A percentile compares a stretch with the other conserved stretches of the same genome.
These are phyloP conservation scores for Erodium maritimum DNA, from an alignment of 345 rosid genomes.

Conservation along the genomic window DNA sequence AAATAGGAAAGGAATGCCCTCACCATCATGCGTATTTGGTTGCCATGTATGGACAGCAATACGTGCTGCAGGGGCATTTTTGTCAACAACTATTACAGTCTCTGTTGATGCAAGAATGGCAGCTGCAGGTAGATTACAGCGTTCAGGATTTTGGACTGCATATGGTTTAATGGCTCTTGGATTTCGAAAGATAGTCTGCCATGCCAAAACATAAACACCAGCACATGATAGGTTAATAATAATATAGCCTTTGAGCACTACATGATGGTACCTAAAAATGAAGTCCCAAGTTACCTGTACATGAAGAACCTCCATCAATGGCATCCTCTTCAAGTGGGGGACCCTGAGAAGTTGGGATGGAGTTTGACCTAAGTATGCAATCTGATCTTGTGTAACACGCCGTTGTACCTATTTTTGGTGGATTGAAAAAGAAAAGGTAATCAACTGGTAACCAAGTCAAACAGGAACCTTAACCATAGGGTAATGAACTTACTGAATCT, in stretches of 20 bases:
- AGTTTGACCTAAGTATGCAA: slow-evolving; percentile 98
- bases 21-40: slow-evolving; percentile 93
- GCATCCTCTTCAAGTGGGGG: slow-evolving; percentile 81
- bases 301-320: slow-evolving; percentile 71
- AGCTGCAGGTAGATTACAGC: slow-evolving; percentile 94
- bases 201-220: slow-evolving; percentile 12
- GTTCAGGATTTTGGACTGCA: slow-evolving; percentile 62
- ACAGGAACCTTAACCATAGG: slow-evolving; percentile 7
- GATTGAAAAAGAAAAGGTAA: slow-evolving; percentile 9
- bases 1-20: slow-evolving; percentile 87
- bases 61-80: slow-evolving; percentile 86
- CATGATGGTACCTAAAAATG: neutral
- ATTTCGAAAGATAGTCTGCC: slow-evolving; percentile 87
- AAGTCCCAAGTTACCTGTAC: slow-evolving; percentile 48
- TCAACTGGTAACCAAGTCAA: slow-evolving; percentile 8
- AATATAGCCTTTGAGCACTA: neutral
- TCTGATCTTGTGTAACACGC: slow-evolving; percentile 92
- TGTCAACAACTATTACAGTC: slow-evolving; percentile 59
- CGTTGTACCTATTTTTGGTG: slow-evolving; percentile 62
- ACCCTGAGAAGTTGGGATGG: slow-evolving; percentile 87
- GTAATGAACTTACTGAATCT: slow-evolving; percentile 56
- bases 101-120: slow-evolving; percentile 85
- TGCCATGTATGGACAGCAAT: slow-evolving; percentile 93
- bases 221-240: neutral
- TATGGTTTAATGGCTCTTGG: slow-evolving; percentile 79